Evolutionary conservation across 2,329 filamentous ascomycete genomes (phyloP).

Genomic region (Paecilomyces sp.): DNA sequence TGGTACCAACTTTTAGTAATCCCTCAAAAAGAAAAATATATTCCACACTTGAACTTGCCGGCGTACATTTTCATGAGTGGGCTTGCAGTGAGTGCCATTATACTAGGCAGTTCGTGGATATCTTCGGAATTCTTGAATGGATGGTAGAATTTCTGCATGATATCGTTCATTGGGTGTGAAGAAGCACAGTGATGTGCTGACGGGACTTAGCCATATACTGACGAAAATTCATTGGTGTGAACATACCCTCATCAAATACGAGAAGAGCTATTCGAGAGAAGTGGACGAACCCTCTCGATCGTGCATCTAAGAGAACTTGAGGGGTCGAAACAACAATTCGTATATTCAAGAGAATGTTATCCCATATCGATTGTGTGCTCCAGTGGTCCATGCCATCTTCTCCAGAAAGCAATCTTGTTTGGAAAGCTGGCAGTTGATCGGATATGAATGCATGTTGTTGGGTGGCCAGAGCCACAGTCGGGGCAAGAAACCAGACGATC

Average conservation of each 20-base stretch:
- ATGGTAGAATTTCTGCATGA: slow-evolving; percentile 69
- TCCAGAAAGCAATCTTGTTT: slow-evolving; percentile 59
- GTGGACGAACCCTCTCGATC: slow-evolving; percentile 65
- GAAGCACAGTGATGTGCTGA: slow-evolving; percentile 65
- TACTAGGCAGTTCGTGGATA: slow-evolving; percentile 45
- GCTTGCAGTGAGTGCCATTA: slow-evolving; percentile 76
- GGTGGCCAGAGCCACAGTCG: slow-evolving; percentile 58
- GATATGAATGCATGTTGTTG: slow-evolving; percentile 60
- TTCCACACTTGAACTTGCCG: slow-evolving; percentile 9
- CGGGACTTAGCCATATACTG: slow-evolving; percentile 2
- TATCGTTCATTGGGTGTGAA: slow-evolving; percentile 57
- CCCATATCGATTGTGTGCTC: slow-evolving; percentile 62
- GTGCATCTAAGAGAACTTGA: slow-evolving; percentile 65
- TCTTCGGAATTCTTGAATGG: slow-evolving; percentile 28
- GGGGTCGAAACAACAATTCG: slow-evolving; percentile 72
- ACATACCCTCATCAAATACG: slow-evolving; percentile 74
- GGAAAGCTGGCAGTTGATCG: slow-evolving; percentile 50
- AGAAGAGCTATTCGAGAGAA: slow-evolving; percentile 60
- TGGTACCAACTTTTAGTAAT: slow-evolving; percentile 12
- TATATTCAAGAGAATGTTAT: slow-evolving; percentile 55
- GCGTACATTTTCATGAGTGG: slow-evolving; percentile 58
- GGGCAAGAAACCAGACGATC: slow-evolving; percentile 65
- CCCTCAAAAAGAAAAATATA: not conserved
- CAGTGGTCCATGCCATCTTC: slow-evolving; percentile 65
- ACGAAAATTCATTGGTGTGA: not conserved